Base-by-base conservation (phyloP, 805 yeast species). In the Ogataea philodendri region DNA sequence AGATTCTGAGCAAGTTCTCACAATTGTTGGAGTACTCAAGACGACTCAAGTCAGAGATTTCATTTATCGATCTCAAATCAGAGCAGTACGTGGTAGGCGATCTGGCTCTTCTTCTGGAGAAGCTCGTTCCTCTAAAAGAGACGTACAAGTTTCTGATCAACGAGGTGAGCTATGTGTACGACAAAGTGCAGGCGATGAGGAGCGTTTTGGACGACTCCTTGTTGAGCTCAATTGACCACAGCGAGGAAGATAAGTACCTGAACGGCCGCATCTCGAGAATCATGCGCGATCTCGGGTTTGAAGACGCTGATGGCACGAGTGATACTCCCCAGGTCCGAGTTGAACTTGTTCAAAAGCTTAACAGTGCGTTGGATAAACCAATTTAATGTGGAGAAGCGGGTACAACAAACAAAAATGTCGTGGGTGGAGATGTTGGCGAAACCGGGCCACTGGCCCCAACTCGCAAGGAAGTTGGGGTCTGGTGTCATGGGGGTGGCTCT, bases 1-100 rank as follows among this genome's bases (percentile, higher is more conserved):
- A 60, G 10, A 73, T 67, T 30, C 42, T 72, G 5, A 46, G 50
- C 9, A 67, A 64, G 37, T 69, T 71, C 8, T 54, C 48, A 23
- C 62, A 59, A 30, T 42, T 76, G 5, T 48, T 61, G 9, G 47
- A 45, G n/a, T 44, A 63, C 6, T 53, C 72, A 6, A 9, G 16
- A 7, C 28, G 28, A 9, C 36, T 55, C 14, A 32, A 31, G 21
- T 8, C 32, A 5, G 29, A 39, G 25, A 21, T 55, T 9, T 27
- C 32, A 4, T 30, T 39, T 16, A 8, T 53, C 17, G 46, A 44
- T 24, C 23, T 41, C 10, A 34, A 41, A 10, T 28, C 39, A 2
- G 17, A 35, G 8, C 26, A 14, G 11, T 30, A 28, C 10, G 9
- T 26, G 15, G 27, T 14, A 8, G 30, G 25, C 9, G 42, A 37